phyloP scores from a whole-genome alignment of 345 rosid species.

The Eucalyptus microcorys region DNA sequence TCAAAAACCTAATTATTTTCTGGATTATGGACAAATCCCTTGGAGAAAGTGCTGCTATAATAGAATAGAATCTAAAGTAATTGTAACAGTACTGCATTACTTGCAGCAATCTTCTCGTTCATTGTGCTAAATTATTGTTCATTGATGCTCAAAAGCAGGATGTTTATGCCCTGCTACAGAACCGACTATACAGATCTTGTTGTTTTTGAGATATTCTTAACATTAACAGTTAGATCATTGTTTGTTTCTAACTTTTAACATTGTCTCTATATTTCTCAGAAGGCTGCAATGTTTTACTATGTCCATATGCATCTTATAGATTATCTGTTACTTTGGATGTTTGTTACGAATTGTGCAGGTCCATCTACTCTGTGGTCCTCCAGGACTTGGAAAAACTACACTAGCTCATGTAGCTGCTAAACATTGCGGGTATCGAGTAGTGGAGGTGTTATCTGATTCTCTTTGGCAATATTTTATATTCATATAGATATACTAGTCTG shows the following conservation, averaged over 20 bases:
- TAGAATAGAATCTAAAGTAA: neutral
- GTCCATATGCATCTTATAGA: neutral
- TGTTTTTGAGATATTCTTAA: neutral
- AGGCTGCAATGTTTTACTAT: neutral
- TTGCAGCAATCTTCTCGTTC: neutral
- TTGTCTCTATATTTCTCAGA: neutral
- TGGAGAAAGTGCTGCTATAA: neutral
- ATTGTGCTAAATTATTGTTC: neutral
- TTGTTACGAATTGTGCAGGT: constrained; percentile 34
- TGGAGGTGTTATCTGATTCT: constrained; percentile 57
- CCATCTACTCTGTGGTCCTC: constrained; percentile 88
- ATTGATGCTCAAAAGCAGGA: neutral
- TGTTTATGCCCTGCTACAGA: neutral
- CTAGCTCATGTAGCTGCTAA: constrained; percentile 95
- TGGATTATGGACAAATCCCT: neutral
- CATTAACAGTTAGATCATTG: neutral
- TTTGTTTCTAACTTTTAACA: neutral
- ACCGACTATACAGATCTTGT: neutral
- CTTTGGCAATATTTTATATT: neutral
- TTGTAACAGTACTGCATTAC: neutral
- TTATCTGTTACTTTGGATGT: neutral
- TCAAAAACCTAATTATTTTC: neutral
- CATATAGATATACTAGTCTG: neutral
- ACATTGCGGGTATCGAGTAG: constrained; percentile 92
- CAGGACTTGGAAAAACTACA: constrained; percentile 99